phyloP scores from a whole-genome alignment of 176 grass and related monocot genomes.

The Avena sativa region DNA sequence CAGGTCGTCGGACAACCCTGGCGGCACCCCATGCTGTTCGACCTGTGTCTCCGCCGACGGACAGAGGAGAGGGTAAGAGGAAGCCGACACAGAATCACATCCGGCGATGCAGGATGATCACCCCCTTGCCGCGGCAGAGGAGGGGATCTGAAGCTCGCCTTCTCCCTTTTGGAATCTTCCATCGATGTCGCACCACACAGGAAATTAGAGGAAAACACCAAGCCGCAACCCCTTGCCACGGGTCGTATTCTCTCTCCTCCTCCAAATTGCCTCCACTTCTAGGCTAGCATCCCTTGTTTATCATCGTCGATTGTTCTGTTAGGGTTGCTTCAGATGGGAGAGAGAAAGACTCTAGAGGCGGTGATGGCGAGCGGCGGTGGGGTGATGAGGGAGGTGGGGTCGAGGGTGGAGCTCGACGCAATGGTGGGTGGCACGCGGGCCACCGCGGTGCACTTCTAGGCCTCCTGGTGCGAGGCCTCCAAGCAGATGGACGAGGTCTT shows the following conservation, averaged over 20 bases:
- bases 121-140: too few relatives aligned
- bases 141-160: too few relatives aligned
- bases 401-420: constrained; percentile 75
- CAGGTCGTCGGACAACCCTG: too few relatives aligned
- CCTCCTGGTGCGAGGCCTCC: constrained; percentile 92
- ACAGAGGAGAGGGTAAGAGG: too few relatives aligned
- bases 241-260: background rate
- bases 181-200: constrained; percentile 45
- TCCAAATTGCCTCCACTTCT: background rate
- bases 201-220: constrained; percentile 34
- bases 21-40: too few relatives aligned
- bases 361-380: constrained; percentile 53
- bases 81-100: too few relatives aligned
- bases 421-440: constrained; percentile 49
- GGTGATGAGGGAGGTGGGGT: constrained; percentile 69
- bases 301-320: background rate
- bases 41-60: too few relatives aligned
- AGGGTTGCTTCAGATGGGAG: background rate
- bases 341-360: background rate
- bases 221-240: constrained; percentile 21
- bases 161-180: constrained; percentile 61
- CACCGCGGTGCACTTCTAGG: constrained; percentile 90
- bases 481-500: constrained; percentile 99
- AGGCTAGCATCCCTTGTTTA: background rate
- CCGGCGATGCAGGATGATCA: too few relatives aligned